These are phyloP conservation scores for Epipyxis sp. DNA, from an alignment of 108 stramenopile genomes.

Conservation along the genomic window DNA sequence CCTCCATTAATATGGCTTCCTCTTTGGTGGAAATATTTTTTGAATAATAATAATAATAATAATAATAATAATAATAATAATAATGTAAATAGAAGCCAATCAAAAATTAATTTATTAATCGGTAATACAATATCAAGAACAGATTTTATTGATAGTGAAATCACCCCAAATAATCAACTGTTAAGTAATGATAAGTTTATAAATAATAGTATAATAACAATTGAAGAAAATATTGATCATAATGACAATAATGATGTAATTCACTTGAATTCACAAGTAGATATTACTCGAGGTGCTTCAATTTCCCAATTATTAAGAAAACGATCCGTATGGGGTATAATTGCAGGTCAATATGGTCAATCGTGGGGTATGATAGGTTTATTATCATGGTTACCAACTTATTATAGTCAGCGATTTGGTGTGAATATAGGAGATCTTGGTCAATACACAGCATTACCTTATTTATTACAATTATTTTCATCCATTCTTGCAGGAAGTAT, in stretches of 20 bases:
- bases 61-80: too few relatives aligned
- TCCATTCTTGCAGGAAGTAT: neutral
- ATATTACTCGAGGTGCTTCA: neutral
- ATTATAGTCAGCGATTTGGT: constrained; percentile 23
- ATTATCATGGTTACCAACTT: constrained; percentile 30
- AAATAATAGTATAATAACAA: too few relatives aligned
- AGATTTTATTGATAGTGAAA: too few relatives aligned
- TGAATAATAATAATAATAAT: constrained; percentile 8
- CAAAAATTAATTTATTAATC: too few relatives aligned
- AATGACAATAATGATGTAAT: too few relatives aligned
- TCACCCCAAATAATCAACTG: too few relatives aligned
- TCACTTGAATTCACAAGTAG: neutral
- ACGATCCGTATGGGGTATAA: constrained; percentile 40
- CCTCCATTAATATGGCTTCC: constrained; percentile 38
- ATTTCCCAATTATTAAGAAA: neutral
- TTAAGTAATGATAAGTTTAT: too few relatives aligned
- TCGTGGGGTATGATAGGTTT: constrained; percentile 46
- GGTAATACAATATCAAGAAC: too few relatives aligned
- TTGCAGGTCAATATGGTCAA: constrained; percentile 44
- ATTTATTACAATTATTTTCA: neutral
- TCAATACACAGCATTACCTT: neutral
- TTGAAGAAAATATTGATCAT: neutral
- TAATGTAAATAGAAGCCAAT: too few relatives aligned
- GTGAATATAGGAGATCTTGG: neutral
- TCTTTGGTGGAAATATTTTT: constrained; percentile 28